Base-by-base conservation (phyloP, 495 filamentous ascomycete genomes). In the Chaetomium tenue region DNA sequence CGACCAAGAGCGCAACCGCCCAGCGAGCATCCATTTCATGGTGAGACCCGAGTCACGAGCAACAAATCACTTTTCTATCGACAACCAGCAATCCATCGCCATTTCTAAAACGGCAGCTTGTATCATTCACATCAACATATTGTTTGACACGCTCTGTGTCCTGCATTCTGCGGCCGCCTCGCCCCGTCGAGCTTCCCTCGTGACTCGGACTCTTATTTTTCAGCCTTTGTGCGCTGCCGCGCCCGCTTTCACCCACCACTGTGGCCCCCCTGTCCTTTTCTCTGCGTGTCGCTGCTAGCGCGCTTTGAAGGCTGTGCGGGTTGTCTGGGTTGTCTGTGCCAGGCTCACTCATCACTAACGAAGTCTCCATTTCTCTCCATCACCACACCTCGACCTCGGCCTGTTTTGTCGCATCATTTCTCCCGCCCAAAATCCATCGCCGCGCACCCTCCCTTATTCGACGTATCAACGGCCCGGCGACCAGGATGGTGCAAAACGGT, bases 401-500 rank as follows among this genome's bases (percentile, higher is more conserved):
- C 40, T 66, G 60, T 62, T 56, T 37, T 67, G 60, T 67, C 72
- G 68, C 72, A 70, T 67, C 71, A 63, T 48, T 44, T 47, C 50
- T 56, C 44, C 22, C 64, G 66, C 65, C 63, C 42, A 65, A 66
- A 67, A 63, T 72, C 62, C 70, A 72, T 72, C 63, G 66, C 70
- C 64, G 61, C 62, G 44, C 64, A 56, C 20, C 60, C 51, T 51
- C 67, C 42, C 37, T 61, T 40, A 63, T 65, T 61, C 60, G 60
- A 68, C 62, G 22, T 58, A 67, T 68, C 72, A 72, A 64, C 71
- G 74, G 64, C 73, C 66, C 71, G 76, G 76, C 75, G 75, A 77
- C 78, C 80, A 83, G 77, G 75, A 83, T 83, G 80, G 75, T 83
- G 80, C 72, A 81, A 72, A 77, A 75, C 78, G 76, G 77, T 69